These are phyloP conservation scores for Mycena chlorophos DNA, from an alignment of 768 basidiomycete species.

Conservation along the genomic window DNA sequence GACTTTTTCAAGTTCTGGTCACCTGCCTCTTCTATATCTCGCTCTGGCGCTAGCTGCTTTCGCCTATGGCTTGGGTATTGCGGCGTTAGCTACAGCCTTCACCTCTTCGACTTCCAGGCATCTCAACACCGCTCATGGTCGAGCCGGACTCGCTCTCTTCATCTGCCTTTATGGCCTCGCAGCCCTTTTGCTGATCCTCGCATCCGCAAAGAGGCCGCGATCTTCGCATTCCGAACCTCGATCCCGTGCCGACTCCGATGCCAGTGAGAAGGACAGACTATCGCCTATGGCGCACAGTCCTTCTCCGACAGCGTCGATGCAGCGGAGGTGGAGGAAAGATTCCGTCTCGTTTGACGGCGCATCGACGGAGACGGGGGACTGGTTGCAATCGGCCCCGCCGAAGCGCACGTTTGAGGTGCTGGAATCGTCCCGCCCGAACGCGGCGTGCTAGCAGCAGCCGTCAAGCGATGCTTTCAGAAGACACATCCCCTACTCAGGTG, in stretches of 20 bases:
- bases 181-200: constrained; percentile 36
- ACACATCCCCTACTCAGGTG: constrained; percentile 19
- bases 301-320: constrained; percentile 45
- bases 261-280: constrained; percentile 30
- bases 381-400: constrained; percentile 38
- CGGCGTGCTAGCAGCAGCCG: constrained; percentile 36
- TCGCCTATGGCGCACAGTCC: constrained; percentile 39
- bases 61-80: constrained; percentile 62
- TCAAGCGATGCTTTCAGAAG: constrained; percentile 27
- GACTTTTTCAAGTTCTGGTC: constrained; percentile 20
- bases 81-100: constrained; percentile 63
- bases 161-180: constrained; percentile 56
- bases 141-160: constrained; percentile 66
- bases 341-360: constrained; percentile 45
- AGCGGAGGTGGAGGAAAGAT: constrained; percentile 45
- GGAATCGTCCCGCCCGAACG: constrained; percentile 44
- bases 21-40: constrained; percentile 22
- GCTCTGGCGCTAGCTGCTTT: constrained; percentile 25
- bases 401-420: constrained; percentile 52
- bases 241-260: constrained; percentile 27
- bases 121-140: constrained; percentile 62
- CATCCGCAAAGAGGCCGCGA: constrained; percentile 15
- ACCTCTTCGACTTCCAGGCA: constrained; percentile 40
- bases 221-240: constrained; percentile 12
- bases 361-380: constrained; percentile 30